phyloP scores from a whole-genome alignment of 805 yeast genomes.

The Sungouiozyma intestinalis region DNA sequence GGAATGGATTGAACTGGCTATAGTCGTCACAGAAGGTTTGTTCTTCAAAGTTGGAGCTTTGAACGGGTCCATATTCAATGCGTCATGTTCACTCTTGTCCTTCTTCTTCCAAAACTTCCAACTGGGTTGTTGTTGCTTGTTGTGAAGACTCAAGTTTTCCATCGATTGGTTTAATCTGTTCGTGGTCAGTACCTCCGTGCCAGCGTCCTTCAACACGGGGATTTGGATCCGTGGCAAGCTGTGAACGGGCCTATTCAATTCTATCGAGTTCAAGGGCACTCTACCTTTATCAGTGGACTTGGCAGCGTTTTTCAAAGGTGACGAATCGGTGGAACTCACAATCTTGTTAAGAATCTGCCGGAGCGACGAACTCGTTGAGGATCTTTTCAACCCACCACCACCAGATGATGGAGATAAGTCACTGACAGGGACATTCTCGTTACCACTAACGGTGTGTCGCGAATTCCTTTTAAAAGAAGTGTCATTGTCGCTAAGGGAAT shows the following conservation, averaged over 20 bases:
- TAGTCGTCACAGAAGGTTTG: conserved; percentile 16
- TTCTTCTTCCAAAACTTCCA: conserved; percentile 30
- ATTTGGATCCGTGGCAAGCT: neutral
- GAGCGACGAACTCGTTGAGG: conserved; percentile 26
- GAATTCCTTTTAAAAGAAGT: neutral
- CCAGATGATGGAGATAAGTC: conserved; percentile 3
- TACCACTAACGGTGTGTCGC: neutral
- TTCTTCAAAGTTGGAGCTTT: conserved; percentile 7
- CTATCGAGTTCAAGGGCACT: conserved; percentile 9
- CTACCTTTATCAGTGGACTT: conserved; percentile 1
- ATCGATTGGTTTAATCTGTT: conserved; percentile 2
- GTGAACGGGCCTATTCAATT: neutral
- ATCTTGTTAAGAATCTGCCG: conserved; percentile 24
- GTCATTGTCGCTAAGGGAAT: neutral
- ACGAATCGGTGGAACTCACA: conserved; percentile 8
- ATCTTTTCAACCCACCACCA: conserved; percentile 11
- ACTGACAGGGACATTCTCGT: neutral
- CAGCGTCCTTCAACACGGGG: neutral
- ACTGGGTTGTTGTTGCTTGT: conserved; percentile 15
- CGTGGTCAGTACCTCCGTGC: neutral
- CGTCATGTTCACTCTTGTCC: conserved; percentile 3
- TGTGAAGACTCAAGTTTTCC: conserved; percentile 3
- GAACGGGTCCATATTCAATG: neutral
- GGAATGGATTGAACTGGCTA: conserved; percentile 14
- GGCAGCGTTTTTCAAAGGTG: neutral